Evolutionary conservation across 352 stramenopile species (phyloP), one percentile per base, ranked within the genome.

Genomic region (Phytophthora nicotianae): DNA sequence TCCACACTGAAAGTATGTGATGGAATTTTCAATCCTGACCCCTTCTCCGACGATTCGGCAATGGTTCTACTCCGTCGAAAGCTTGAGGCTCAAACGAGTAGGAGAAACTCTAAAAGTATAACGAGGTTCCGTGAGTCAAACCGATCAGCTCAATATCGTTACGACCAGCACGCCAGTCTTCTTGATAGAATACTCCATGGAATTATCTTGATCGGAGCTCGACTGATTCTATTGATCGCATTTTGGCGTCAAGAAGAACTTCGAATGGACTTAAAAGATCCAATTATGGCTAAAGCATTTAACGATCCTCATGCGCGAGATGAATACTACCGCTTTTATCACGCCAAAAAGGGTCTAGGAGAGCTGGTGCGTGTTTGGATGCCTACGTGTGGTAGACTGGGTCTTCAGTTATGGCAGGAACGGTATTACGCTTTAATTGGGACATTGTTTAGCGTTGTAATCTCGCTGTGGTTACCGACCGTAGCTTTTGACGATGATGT

Each of bases 201-300:
- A n/a, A 13, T 52, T 4, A 9, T 59, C 14, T 45, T 19, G 1
- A 5, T 70, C 8, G 26, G 38, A 48, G 48, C 48, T 11, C 41
- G 49, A 11, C 6, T 80, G 21, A 21, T 80, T 9, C 40, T 86
- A 27, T 13, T 83, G 23, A 24, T 86, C 8, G 71, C 75, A 6
- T 87, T 89, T 54, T 89, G 79, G 79, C 68, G 79, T 4, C 68
- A 83, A 35, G 75, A 87, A 60, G 77, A 87, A 20, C 67, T 87
- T 8, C 65, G 60, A 6, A 52, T 58, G 0, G 79, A 89, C 27
- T 47, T 87, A 14, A 72, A 79, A 4, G 81, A 84, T 40, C 55
- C 67, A 4, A 32, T 72, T 5, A 71, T 79, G 46, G 60, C 63
- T 5, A 59, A 61, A 5, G 77, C 67, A 13, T 87, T 83, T 52